Conservation (phyloP, 2,329 filamentous ascomycete species). For the Lanzia echinophila region DNA sequence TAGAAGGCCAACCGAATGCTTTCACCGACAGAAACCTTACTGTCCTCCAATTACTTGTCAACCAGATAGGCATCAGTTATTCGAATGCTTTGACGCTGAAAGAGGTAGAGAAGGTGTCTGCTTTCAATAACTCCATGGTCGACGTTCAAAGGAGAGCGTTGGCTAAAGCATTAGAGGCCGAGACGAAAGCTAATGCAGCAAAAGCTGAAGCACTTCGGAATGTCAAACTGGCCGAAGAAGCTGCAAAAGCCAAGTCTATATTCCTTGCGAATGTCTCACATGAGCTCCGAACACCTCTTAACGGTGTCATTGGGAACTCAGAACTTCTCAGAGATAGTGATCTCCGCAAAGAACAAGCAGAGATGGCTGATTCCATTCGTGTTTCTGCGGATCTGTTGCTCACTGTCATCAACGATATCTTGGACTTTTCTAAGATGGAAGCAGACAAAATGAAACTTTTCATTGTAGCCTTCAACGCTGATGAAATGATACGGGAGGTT, state of each 20-base stretch:
- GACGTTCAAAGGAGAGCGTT: conserved; percentile 68
- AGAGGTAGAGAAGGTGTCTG: conserved; percentile 69
- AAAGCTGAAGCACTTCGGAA: conserved; percentile 72
- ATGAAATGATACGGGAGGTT: conserved; percentile 60
- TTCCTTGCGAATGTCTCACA: conserved; percentile 77
- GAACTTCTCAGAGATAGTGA: conserved; percentile 73
- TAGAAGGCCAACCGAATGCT: conserved; percentile 66
- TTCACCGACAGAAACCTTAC: conserved; percentile 70
- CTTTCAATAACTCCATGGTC: conserved; percentile 72
- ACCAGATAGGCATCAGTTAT: conserved; percentile 70
- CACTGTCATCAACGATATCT: conserved; percentile 91
- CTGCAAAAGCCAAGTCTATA: conserved; percentile 75
- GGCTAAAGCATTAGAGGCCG: conserved; percentile 63
- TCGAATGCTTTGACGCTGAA: conserved; percentile 62
- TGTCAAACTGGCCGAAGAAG: conserved; percentile 76
- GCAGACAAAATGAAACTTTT: conserved; percentile 81
- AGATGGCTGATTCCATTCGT: conserved; percentile 82
- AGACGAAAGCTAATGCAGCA: conserved; percentile 69
- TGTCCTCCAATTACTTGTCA: conserved; percentile 64
- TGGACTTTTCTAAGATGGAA: conserved; percentile 93
- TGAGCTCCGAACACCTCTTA: conserved; percentile 74
- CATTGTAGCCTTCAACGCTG: conserved; percentile 60
- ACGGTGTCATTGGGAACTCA: conserved; percentile 83
- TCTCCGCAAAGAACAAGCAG: conserved; percentile 68
- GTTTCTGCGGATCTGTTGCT: conserved; percentile 80